phyloP scores from a whole-genome alignment of 106 monocot genomes.

The Posidonia australis region DNA sequence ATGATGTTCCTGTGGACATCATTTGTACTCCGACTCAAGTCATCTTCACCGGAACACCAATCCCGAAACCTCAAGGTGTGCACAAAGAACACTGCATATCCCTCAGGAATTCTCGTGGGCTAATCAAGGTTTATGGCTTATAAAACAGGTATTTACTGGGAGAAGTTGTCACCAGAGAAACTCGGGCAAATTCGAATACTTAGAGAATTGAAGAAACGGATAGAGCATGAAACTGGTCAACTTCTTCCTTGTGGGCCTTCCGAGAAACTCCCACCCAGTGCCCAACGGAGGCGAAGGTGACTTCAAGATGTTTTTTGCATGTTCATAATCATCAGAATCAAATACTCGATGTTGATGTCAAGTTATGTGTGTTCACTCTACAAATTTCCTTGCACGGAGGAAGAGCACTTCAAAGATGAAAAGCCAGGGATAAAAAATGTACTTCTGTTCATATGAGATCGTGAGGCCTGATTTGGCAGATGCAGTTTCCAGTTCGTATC shows the following conservation, averaged over 20 bases:
- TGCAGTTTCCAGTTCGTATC: too few species aligned
- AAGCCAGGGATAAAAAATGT: too few species aligned
- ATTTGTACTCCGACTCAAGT: slow-evolving; percentile 89
- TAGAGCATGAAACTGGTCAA: slow-evolving; percentile 61
- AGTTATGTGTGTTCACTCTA: too few species aligned
- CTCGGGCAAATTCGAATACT: slow-evolving; percentile 69
- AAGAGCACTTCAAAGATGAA: too few species aligned
- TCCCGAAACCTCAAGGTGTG: slow-evolving; percentile 84
- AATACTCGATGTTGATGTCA: too few species aligned
- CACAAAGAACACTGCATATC: neutral
- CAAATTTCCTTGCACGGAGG: too few species aligned
- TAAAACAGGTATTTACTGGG: slow-evolving; percentile 77
- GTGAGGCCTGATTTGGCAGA: too few species aligned
- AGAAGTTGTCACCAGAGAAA: slow-evolving; percentile 85
- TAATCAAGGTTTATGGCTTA: neutral
- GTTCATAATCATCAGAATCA: too few species aligned
- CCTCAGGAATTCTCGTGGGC: neutral
- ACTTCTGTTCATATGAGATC: too few species aligned
- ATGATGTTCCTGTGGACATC: slow-evolving; percentile 85
- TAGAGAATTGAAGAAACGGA: slow-evolving; percentile 57
- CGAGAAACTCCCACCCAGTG: slow-evolving; percentile 79
- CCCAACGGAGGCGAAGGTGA: slow-evolving; percentile 31
- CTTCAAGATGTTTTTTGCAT: neutral
- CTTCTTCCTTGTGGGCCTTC: slow-evolving; percentile 65
- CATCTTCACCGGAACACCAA: slow-evolving; percentile 69